Conservation (phyloP, 1,284 basidiomycete genomes). For the Ceratobasidium sp. region DNA sequence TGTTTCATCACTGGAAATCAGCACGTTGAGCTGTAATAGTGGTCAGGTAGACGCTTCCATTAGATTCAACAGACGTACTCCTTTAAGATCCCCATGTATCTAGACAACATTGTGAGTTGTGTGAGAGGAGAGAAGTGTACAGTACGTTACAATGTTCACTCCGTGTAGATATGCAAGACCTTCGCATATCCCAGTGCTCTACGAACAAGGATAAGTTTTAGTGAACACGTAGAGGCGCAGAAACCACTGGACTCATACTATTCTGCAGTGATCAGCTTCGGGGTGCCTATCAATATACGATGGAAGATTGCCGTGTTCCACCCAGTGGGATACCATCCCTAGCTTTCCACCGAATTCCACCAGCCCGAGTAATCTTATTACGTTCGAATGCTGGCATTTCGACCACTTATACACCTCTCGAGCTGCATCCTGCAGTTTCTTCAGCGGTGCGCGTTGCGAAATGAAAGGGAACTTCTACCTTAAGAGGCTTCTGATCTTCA, state of each 20-base stretch:
- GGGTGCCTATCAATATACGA: not conserved
- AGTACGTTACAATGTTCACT: not conserved
- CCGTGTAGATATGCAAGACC: conserved; percentile 8
- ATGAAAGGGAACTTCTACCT: no score
- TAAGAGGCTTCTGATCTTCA: no score
- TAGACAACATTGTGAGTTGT: not conserved
- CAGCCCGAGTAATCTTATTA: not conserved
- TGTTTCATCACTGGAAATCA: not conserved
- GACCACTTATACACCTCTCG: conserved; percentile 19
- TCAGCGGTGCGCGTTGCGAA: not conserved
- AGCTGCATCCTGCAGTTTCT: not conserved
- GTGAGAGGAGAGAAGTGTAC: not conserved
- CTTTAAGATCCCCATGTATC: conserved; percentile 27
- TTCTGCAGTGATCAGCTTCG: not conserved
- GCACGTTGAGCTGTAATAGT: not conserved
- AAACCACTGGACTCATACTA: not conserved
- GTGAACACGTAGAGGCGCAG: not conserved
- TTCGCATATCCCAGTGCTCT: not conserved
- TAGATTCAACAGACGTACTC: not conserved
- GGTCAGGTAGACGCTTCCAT: not conserved
- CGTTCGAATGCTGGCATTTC: not conserved
- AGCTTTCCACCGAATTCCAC: not conserved
- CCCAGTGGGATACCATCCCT: conserved; percentile 9
- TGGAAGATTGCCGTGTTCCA: not conserved
- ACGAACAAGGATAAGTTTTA: not conserved